Evolutionary conservation across 2,329 filamentous ascomycete species (phyloP).

Genomic region (Colletotrichum limetticola): DNA sequence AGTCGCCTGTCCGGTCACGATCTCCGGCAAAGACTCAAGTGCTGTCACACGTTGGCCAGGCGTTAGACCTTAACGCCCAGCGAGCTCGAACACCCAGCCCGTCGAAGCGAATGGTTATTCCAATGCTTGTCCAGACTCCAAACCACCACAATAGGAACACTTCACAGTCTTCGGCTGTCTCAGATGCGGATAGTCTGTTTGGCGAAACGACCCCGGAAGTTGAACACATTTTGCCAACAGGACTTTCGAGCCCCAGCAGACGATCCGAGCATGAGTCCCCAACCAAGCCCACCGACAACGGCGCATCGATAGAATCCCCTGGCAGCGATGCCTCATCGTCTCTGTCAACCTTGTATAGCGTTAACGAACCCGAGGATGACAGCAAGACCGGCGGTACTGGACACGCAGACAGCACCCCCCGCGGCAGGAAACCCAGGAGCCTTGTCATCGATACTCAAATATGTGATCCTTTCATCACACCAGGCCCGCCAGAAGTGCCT

Average conservation of each 20-base stretch:
- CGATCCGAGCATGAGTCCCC: constrained; percentile 39
- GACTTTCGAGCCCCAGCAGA: constrained; percentile 57
- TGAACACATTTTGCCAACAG: constrained; percentile 44
- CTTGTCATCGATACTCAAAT: constrained; percentile 29
- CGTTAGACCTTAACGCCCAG: background rate
- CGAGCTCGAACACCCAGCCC: constrained; percentile 22
- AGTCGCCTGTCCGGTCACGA: background rate
- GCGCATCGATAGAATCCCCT: constrained; percentile 41
- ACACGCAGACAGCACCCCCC: background rate
- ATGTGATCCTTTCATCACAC: constrained; percentile 32
- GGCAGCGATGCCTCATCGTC: constrained; percentile 62
- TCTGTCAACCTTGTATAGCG: constrained; percentile 67
- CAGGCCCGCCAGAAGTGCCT: constrained; percentile 5
- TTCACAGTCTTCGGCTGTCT: constrained; percentile 22
- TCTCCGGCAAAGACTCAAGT: background rate
- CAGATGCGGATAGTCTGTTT: constrained; percentile 53
- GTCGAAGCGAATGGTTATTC: constrained; percentile 3
- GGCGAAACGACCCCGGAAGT: constrained; percentile 48
- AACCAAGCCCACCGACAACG: constrained; percentile 24
- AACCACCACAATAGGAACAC: constrained; percentile 19
- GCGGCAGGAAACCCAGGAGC: constrained; percentile 14
- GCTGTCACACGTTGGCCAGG: constrained; percentile 4
- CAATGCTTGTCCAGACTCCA: constrained; percentile 4
- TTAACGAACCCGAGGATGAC: constrained; percentile 58
- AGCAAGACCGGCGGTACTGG: constrained; percentile 6